A percentile compares a stretch with the other conserved stretches of the same genome.
phyloP scores from a whole-genome alignment of 495 filamentous ascomycete genomes.

The Acidiella bohemica region DNA sequence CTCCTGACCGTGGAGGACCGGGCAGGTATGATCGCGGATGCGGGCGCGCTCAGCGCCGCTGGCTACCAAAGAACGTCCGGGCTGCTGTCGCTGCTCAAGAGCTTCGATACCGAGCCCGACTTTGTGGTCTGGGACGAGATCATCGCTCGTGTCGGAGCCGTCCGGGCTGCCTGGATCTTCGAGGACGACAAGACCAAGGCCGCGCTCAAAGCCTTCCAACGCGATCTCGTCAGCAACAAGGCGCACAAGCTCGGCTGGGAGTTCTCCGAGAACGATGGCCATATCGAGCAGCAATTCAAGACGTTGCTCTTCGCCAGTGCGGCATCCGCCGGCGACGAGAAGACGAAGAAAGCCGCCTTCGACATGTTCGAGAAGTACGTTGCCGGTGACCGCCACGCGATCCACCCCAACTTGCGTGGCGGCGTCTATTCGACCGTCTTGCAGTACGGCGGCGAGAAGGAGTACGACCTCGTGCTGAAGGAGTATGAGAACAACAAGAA shows the following conservation, averaged over 20 bases:
- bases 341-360: conserved; percentile 47
- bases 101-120: conserved; percentile 69
- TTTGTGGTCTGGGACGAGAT: conserved; percentile 96
- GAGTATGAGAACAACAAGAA: conserved; percentile 76
- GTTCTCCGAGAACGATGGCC: conserved; percentile 69
- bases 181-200: conserved; percentile 60
- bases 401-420: conserved; percentile 59
- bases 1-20: conserved; percentile 86
- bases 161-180: conserved; percentile 79
- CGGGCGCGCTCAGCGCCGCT: conserved; percentile 75
- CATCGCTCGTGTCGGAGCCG: conserved; percentile 53
- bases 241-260: conserved; percentile 79
- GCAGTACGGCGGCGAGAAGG: conserved; percentile 56
- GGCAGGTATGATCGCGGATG: conserved; percentile 91
- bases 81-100: conserved; percentile 68
- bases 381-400: conserved; percentile 50
- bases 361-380: conserved; percentile 63
- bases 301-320: conserved; percentile 53
- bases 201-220: conserved; percentile 70
- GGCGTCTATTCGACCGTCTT: conserved; percentile 59
- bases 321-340: conserved; percentile 51
- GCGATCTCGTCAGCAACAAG: conserved; percentile 56
- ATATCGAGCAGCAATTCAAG: conserved; percentile 81
- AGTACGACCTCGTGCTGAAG: conserved; percentile 69
- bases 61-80: conserved; percentile 91